Base-by-base conservation (phyloP, 176 grass and related monocot genomes). In the Hyparrhenia diplandra region DNA sequence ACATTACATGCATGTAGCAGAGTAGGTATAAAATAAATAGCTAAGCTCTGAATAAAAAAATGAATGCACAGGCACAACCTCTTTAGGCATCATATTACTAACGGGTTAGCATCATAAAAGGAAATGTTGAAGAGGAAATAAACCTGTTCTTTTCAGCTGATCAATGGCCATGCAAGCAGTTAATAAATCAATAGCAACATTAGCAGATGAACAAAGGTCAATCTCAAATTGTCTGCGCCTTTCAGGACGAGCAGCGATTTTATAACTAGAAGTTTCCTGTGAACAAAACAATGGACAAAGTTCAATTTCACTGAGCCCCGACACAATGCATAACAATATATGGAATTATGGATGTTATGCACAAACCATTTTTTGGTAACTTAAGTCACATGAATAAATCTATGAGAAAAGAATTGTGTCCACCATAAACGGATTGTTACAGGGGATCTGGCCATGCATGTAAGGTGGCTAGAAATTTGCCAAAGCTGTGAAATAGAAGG, bases 141-240 rank as follows among this genome's bases (percentile, higher is more conserved):
- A 29, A 93, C 96, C 90, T 99, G 92, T 82, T 95, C 92, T 90
- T n/a, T 93, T 95, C 67, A 99, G 88, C 74, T 93, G 80, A 77
- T 99, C 85, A 85, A 99, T 86, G 79, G 51, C 82, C 91, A 94
- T 93, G 74, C 96, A 99, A 90, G 89, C 90, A 84, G 96, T 95
- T 83, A 95, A 85, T 67, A 99, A 87, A 65, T 47, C 71, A 67
- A 99, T 83, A 73, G 92, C 86, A 77, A 88, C 96, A 90, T 91
- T 83, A 77, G 96, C 87, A 59, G 89, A 91, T 78, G 90, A 88
- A 88, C 79, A 67, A 79, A 99, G 90, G 36, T 99, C 92, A 72
- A 89, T 99, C 51, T 99, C 90, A 88, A 95, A 99, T 55, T 95
- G 92, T 66, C 93, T 92, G 29, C 88, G 90, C 55, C 92, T 93